These are phyloP conservation scores for Myriosclerotinia scirpicola DNA, from an alignment of 2,329 filamentous ascomycete species.

Conservation along the genomic window DNA sequence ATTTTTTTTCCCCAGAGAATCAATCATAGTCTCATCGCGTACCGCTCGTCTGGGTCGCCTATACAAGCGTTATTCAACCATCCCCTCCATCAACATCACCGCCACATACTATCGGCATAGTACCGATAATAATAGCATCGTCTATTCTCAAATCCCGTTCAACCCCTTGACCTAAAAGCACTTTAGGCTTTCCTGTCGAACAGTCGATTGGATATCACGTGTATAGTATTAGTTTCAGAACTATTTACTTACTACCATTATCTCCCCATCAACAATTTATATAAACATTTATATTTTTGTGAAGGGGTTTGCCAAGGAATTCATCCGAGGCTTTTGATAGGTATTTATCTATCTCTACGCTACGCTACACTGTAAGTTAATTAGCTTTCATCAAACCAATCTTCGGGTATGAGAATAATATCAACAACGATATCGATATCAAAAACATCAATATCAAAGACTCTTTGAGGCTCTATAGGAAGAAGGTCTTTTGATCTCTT, in stretches of 20 bases:
- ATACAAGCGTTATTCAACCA: slow-evolving; percentile 31
- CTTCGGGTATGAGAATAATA: background rate
- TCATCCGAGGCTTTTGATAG: slow-evolving; percentile 25
- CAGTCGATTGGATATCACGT: slow-evolving; percentile 12
- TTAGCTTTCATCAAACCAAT: slow-evolving; percentile 29
- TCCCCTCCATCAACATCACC: slow-evolving; percentile 18
- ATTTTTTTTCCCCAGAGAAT: slow-evolving; percentile 27
- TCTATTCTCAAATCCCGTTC: background rate
- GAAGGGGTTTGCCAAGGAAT: slow-evolving; percentile 28
- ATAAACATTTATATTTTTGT: no score
- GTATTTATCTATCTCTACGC: slow-evolving; percentile 3
- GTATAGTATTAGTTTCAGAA: background rate
- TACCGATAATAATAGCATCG: background rate
- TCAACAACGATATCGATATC: slow-evolving; percentile 13
- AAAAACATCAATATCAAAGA: background rate
- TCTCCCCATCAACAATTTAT: slow-evolving; percentile 1
- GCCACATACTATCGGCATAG: slow-evolving; percentile 4
- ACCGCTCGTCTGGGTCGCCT: slow-evolving; percentile 35
- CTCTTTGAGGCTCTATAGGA: slow-evolving; percentile 3
- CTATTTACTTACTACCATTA: background rate
- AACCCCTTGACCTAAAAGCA: background rate
- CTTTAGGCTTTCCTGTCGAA: background rate
- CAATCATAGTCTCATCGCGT: slow-evolving; percentile 28
- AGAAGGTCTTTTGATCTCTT: background rate
- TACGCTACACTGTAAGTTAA: slow-evolving; percentile 34